Evolutionary conservation across 805 yeast species (phyloP).

Genomic region (Komagataella populi): DNA sequence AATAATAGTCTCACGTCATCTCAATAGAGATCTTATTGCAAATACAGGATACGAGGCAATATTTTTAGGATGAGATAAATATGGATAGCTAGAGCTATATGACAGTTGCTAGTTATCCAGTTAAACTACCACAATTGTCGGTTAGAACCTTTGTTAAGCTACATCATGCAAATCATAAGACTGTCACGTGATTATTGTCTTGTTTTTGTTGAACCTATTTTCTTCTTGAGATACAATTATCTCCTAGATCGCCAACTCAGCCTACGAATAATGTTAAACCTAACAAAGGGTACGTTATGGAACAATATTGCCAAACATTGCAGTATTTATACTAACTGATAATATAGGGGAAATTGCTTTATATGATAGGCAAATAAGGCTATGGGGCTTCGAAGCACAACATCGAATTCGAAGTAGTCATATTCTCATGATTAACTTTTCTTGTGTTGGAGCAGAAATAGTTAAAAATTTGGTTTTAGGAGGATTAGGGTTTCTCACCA

Average conservation of each 20-base stretch:
- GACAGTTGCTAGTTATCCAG: no score
- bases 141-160: no score
- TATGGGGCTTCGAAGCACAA: conserved; percentile 96
- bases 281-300: not conserved
- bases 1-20: not conserved
- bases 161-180: no score
- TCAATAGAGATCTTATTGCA: no score
- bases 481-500: conserved; percentile 70
- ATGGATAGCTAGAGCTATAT: no score
- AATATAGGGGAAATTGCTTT: conserved; percentile 68
- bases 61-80: no score
- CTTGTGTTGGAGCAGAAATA: conserved; percentile 72
- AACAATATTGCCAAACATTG: not conserved
- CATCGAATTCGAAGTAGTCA: conserved; percentile 57
- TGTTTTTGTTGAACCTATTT: no score
- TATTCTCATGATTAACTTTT: conserved; percentile 55
- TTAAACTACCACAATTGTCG: no score
- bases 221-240: no score
- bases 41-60: no score
- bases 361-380: conserved; percentile 86
- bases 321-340: conserved; percentile 5
- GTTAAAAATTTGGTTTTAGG: conserved; percentile 78
- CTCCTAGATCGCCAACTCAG: not conserved
- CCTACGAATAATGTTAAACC: not conserved
- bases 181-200: no score